These are phyloP conservation scores for Physcia stellaris DNA, from an alignment of 495 filamentous ascomycete species.

Conservation along the genomic window DNA sequence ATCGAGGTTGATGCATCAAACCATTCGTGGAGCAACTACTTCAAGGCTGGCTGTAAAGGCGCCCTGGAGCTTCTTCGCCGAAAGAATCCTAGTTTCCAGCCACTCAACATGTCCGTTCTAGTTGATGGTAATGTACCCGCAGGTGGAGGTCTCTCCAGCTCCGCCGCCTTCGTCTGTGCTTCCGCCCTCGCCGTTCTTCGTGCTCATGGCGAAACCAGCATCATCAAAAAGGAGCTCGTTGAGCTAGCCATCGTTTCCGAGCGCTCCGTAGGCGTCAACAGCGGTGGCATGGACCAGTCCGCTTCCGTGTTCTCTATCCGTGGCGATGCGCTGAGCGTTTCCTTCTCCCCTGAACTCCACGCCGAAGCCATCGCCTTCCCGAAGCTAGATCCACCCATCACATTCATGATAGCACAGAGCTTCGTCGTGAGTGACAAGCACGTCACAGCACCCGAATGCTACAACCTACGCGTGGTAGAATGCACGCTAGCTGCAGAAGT, in stretches of 20 bases:
- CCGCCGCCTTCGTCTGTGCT: slow-evolving; percentile 85
- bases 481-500: slow-evolving; percentile 77
- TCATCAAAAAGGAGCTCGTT: slow-evolving; percentile 80
- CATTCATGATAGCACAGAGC: slow-evolving; percentile 86
- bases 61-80: slow-evolving; percentile 66
- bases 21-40: slow-evolving; percentile 97
- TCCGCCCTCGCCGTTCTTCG: slow-evolving; percentile 79
- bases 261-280: slow-evolving; percentile 88
- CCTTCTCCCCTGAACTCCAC: slow-evolving; percentile 68
- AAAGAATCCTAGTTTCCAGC: slow-evolving; percentile 44
- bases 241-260: slow-evolving; percentile 91
- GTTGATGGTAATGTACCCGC: slow-evolving; percentile 86
- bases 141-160: slow-evolving; percentile 84
- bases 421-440: slow-evolving; percentile 92
- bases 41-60: slow-evolving; percentile 78
- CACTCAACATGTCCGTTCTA: slow-evolving; percentile 72
- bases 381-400: slow-evolving; percentile 63
- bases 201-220: slow-evolving; percentile 64
- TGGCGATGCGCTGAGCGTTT: slow-evolving; percentile 79
- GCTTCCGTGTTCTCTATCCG: slow-evolving; percentile 83
- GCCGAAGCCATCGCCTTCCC: slow-evolving; percentile 76
- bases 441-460: slow-evolving; percentile 80
- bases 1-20: slow-evolving; percentile 71
- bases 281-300: slow-evolving; percentile 98
- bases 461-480: slow-evolving; percentile 94